Evolutionary conservation across 768 basidiomycete species (phyloP), one percentile per base, ranked within the genome.

Genomic region (Termitomyces sp.): DNA sequence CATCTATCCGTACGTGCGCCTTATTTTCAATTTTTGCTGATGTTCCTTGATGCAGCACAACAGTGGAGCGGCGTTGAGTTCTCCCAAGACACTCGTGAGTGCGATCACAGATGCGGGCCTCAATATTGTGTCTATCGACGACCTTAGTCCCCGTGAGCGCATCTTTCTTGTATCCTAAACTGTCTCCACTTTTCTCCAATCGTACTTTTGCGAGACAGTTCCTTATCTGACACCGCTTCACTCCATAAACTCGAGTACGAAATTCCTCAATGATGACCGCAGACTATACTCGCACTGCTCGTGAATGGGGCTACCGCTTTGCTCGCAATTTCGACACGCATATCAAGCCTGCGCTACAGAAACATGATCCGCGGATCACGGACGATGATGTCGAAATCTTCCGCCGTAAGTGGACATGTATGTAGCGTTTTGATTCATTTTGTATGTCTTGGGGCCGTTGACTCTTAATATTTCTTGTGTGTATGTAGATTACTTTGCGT

Each of bases 201-300:
- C 12, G 35, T 3, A 11, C 12, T 35, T 2, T 35, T 12, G 1
- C 6, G 9, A 33, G 9, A 33, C 9, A 9, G n/a, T 15, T 23
- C 35, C 21, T 9, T 21, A 2, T 26, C 8, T 21, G 11, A 4
- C 14, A 28, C 2, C 38, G 21, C 15, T 51, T 19, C 23, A n/a
- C 26, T 38, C 37, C 37, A 19, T 19, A 11, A 37, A 26, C 10
- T 14, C 17, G 19, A 17, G 5, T n/a, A 15, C 33, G 28, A 23
- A 38, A 17, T n/a, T 14, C 9, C 23, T 33, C 1, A 7, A 40
- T 9, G 1, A 38, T 37, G 0, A 3, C 1, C 15, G 7, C 17
- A 58, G 57, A 58, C 37, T 58, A 58, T 14, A 42, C 57, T 43
- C 57, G 57, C n/a, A 58, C 57, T 41, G 57, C 57, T 23, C 52